Percentiles rank a stretch among this genome's conserved stretches.
Evolutionary conservation across 2,329 filamentous ascomycete species (phyloP).

Genomic region (Xylaria sp.): DNA sequence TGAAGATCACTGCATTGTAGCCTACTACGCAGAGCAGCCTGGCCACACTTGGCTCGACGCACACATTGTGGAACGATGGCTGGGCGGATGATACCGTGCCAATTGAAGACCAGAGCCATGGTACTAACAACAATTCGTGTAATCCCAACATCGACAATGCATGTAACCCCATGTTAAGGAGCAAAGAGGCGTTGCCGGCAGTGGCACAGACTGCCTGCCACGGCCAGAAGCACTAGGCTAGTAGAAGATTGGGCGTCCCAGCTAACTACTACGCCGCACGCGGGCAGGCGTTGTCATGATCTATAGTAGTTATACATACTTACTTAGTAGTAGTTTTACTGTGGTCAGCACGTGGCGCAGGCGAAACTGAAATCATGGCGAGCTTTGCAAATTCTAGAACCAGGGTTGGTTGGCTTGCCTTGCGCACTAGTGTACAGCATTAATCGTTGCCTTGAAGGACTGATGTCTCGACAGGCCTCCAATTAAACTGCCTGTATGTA

Average conservation of each 20-base stretch:
- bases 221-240: neutral
- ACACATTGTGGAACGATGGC: neutral
- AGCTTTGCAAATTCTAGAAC: neutral
- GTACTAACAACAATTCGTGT: neutral
- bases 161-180: neutral
- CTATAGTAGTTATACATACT: neutral
- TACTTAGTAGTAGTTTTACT: neutral
- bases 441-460: neutral
- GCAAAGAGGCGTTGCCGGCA: neutral
- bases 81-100: neutral
- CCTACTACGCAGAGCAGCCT: neutral
- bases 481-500: neutral
- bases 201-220: neutral
- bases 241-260: neutral
- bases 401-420: neutral
- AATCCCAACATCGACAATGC: neutral
- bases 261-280: neutral
- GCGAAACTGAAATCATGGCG: slow-evolving; percentile 20
- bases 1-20: neutral
- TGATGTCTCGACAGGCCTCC: too few species aligned
- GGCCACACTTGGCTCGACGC: neutral
- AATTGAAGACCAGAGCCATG: neutral
- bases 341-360: neutral
- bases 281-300: neutral
- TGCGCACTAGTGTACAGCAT: neutral